Base-by-base conservation (phyloP, 2,329 filamentous ascomycete genomes). In the Dothideomycetes sp. region DNA sequence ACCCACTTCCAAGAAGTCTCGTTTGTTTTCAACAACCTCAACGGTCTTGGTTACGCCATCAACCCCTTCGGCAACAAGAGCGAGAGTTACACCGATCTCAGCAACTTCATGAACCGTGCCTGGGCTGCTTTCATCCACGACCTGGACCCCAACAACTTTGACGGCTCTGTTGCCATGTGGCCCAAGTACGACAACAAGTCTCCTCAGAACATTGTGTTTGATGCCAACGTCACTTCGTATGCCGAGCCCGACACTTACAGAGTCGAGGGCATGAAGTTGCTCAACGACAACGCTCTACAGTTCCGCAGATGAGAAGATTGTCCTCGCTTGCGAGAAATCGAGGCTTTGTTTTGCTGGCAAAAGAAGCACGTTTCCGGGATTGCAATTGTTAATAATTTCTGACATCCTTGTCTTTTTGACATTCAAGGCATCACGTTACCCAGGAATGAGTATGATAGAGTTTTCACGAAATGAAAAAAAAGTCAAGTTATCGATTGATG, bases 1-100 rank as follows among this genome's bases (percentile, higher is more conserved):
- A 66, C 67, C 0, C 76, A 79, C 53, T 78, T 78, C 53, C 64
- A 68, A 46, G 67, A 71, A 51, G 62, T 69, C 0, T 53, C 62
- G 0, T 69, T 66, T 37, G 66, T 69, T 4, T 70, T 70, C 51
- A 52, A 65, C 49, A 70, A 70, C 49, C 53, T 60, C 4, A 16
- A 57, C 2, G 65, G 66, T 13, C 49, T 63, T 2, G 67, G 67
- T 1, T 69, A 68, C 45, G 61, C 55, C 4, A 46, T 56, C 40
- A 53, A 56, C 25, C 58, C 58, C 2, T 61, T 61, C 44, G 41
- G 43, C 3, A 54, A 57, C 48, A 63, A 61, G 49, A 53, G 57
- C 0, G 34, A 61, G 44, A 51, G 41, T 11, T 68, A 64, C 44
- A 51, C 53, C 12, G 49, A 63, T 5, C 55, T 70, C 1, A 58